Evolutionary conservation across 192 early-diverging fungal species (phyloP).

Genomic region (Coemansia sp.): DNA sequence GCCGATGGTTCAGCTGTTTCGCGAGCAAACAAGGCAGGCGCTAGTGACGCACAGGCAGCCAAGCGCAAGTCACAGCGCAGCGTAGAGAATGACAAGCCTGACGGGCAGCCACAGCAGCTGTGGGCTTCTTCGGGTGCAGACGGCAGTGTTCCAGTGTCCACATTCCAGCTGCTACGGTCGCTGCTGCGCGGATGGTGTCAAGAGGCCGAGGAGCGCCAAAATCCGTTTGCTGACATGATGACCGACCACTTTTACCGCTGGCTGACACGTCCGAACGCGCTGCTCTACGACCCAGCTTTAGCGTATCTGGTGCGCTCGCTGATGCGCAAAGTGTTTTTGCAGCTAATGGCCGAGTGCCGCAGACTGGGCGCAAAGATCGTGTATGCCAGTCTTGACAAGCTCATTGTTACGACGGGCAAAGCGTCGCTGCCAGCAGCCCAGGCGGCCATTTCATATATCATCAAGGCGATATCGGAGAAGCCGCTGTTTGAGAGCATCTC

Average conservation of each 20-base stretch:
- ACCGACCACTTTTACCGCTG: slow-evolving; percentile 86
- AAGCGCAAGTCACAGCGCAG: slow-evolving; percentile 2
- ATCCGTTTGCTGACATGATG: slow-evolving; percentile 70
- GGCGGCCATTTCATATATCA: slow-evolving; percentile 71
- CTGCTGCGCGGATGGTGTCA: slow-evolving; percentile 81
- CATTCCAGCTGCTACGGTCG: slow-evolving; percentile 71
- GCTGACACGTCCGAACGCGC: slow-evolving; percentile 73
- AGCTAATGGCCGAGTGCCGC: slow-evolving; percentile 78
- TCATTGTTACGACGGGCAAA: slow-evolving; percentile 82
- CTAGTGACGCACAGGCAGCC: background rate
- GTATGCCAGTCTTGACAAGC: slow-evolving; percentile 75
- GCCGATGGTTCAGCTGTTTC: background rate
- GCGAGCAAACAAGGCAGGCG: background rate
- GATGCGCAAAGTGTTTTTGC: slow-evolving; percentile 89
- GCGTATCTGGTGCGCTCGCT: slow-evolving; percentile 75
- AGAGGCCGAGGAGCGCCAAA: slow-evolving; percentile 63
- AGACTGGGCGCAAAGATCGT: slow-evolving; percentile 75
- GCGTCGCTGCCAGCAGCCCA: slow-evolving; percentile 67
- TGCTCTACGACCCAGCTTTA: slow-evolving; percentile 83
- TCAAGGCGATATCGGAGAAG: slow-evolving; percentile 66
- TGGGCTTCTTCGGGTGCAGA: slow-evolving; percentile 16
- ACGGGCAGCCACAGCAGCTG: background rate
- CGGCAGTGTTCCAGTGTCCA: slow-evolving; percentile 36
- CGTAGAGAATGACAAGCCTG: background rate
- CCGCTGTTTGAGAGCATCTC: slow-evolving; percentile 75